phyloP scores from a whole-genome alignment of 1,284 basidiomycete genomes.

The Chondrostereum purpureum region DNA sequence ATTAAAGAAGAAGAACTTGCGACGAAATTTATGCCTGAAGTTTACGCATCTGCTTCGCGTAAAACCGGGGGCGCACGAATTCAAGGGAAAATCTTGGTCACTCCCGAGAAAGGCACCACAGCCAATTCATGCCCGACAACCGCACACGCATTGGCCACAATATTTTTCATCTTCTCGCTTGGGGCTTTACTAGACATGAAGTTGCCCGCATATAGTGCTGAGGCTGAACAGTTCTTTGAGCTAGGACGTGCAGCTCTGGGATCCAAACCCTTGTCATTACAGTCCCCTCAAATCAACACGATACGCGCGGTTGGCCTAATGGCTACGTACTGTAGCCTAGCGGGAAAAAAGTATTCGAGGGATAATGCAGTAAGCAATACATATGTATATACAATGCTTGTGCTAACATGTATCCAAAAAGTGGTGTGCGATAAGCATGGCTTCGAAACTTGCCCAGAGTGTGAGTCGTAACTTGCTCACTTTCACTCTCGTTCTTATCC shows the following conservation, averaged over 20 bases:
- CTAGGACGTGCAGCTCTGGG: conserved; percentile 7
- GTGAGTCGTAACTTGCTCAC: conserved; percentile 23
- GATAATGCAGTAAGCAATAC: conserved; percentile 39
- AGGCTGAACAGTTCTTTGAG: conserved; percentile 8
- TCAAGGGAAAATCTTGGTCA: too few species aligned
- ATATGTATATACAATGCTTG: too few species aligned
- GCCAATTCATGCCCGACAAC: conserved; percentile 6
- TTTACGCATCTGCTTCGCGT: too few species aligned
- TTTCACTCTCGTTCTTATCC: conserved; percentile 6
- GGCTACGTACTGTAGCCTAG: conserved; percentile 45
- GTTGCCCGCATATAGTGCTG: conserved; percentile 19
- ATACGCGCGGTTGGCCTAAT: conserved; percentile 47
- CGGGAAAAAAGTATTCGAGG: conserved; percentile 37
- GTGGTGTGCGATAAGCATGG: conserved; percentile 43
- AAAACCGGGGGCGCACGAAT: not conserved
- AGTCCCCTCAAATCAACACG: conserved; percentile 43
- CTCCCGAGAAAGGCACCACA: too few species aligned
- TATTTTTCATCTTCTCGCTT: conserved; percentile 47
- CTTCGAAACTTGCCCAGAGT: conserved; percentile 42
- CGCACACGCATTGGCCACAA: conserved; percentile 41
- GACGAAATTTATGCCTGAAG: not conserved
- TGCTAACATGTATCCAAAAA: conserved; percentile 9
- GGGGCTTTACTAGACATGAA: conserved; percentile 46
- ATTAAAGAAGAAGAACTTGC: conserved; percentile 37
- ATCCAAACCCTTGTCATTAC: conserved; percentile 26